phyloP scores from a whole-genome alignment of 441 rosid species.

The Manihot esculenta region DNA sequence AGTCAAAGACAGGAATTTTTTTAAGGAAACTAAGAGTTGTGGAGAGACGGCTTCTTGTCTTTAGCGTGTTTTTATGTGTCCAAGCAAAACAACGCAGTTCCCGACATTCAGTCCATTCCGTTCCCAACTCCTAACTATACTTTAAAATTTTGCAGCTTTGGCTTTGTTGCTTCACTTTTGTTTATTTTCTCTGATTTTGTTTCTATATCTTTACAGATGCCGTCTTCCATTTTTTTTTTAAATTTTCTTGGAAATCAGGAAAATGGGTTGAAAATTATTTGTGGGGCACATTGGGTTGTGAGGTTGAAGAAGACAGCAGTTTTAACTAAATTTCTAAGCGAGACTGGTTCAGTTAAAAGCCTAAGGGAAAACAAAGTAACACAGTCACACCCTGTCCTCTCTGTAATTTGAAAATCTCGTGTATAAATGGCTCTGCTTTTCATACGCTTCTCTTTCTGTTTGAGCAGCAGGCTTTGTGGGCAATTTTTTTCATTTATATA shows the following conservation, averaged over 20 bases:
- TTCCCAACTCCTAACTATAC: not conserved
- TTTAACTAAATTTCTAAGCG: too few relatives aligned
- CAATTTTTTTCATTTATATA: too few relatives aligned
- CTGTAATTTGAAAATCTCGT: not conserved
- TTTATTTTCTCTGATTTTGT: not conserved
- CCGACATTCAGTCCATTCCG: conserved; percentile 10
- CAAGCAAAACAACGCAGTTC: conserved; percentile 3
- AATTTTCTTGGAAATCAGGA: not conserved
- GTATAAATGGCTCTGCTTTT: conserved; percentile 2
- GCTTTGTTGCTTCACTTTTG: not conserved
- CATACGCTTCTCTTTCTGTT: not conserved
- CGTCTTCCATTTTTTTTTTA: not conserved
- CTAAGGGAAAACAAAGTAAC: not conserved
- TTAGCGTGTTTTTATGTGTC: conserved; percentile 8
- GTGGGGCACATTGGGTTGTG: too few relatives aligned
- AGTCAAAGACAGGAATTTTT: too few relatives aligned
- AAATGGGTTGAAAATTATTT: too few relatives aligned
- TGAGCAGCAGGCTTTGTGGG: too few relatives aligned
- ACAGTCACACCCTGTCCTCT: conserved; percentile 9
- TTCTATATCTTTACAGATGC: not conserved
- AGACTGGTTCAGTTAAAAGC: too few relatives aligned
- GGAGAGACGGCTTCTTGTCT: conserved; percentile 12
- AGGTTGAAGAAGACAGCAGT: too few relatives aligned
- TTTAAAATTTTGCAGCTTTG: conserved; percentile 3
- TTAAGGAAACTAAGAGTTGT: too few relatives aligned